phyloP scores from a whole-genome alignment of 2,329 filamentous ascomycete species.

The Claviceps sorghi region DNA sequence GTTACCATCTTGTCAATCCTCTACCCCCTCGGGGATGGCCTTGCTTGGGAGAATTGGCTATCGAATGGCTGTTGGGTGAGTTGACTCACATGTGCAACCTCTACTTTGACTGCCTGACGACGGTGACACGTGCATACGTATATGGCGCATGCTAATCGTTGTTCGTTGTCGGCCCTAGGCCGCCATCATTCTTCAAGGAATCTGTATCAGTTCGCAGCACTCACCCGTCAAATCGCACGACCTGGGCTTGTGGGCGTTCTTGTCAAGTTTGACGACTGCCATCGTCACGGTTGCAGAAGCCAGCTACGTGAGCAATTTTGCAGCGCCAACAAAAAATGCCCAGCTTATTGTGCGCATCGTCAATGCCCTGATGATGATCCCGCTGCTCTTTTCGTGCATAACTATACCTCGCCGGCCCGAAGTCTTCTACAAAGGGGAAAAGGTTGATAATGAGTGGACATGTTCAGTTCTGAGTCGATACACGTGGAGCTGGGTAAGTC shows the following conservation, averaged over 20 bases:
- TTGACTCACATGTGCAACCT: conserved; percentile 4
- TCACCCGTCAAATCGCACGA: conserved; percentile 37
- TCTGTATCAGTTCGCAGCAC: conserved; percentile 33
- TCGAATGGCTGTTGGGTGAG: conserved; percentile 48
- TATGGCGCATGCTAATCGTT: background rate
- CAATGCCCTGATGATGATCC: conserved; percentile 30
- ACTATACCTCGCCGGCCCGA: conserved; percentile 52
- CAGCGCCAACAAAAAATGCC: conserved; percentile 21
- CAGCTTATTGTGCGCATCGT: conserved; percentile 29
- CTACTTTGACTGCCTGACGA: background rate
- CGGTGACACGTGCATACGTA: background rate
- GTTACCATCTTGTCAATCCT: conserved; percentile 39
- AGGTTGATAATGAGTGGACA: conserved; percentile 50
- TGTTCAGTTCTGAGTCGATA: conserved; percentile 45
- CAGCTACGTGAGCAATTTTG: conserved; percentile 19
- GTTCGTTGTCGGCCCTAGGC: conserved; percentile 19
- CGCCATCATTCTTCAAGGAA: conserved; percentile 37
- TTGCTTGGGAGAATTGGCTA: conserved; percentile 45
- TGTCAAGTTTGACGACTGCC: conserved; percentile 32
- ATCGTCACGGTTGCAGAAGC: conserved; percentile 31
- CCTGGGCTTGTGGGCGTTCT: conserved; percentile 36
- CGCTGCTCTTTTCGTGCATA: conserved; percentile 33
- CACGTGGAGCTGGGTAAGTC: conserved; percentile 50
- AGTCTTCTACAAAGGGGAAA: conserved; percentile 42
- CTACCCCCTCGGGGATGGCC: conserved; percentile 17